Evolutionary conservation across 768 basidiomycete species (phyloP), one percentile per base, ranked within the genome.

Genomic region (Gelatoporia subvermispora): DNA sequence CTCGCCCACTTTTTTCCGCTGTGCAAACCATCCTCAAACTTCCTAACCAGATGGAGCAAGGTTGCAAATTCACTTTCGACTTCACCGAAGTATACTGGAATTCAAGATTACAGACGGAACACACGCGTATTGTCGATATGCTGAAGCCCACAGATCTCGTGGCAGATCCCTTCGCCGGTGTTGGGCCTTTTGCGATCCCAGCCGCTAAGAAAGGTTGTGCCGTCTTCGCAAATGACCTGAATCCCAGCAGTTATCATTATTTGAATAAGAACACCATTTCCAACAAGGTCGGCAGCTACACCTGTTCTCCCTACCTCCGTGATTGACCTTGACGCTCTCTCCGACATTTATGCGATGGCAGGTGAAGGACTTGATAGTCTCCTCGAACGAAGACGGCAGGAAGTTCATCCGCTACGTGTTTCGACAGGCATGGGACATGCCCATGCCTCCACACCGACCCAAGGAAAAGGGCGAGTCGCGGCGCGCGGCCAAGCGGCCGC

Each of bases 81-180:
- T 99, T 98, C 62, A 84, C 87, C 5, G 75, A 84, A 61, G 96
- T 98, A 11, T 99, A 99, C 67, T 99, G 94, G 94, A 99, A 99
- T 70, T 95, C 94, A 15, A 84, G 96, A 34, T 71, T 99, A 31
- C 88, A 92, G 49, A 82, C 84, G 3, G 96, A 99, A 62, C 96
- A 99, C 61, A 81, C 83, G 22, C 84, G 94, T 2, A 73, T 99
- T 15, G 88, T 98, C 36, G 64, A 76, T 16, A 55, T 74, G 31
- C 94, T 97, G 68, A 63, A 75, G 22, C 79, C 83, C 0, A 75
- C 82, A 21, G 90, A 92, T 45, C 79, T 98, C 17, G 67, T 98
- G 20, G 93, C 83, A 3, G 96, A 99, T 63, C 93, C 90, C 24
- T 94, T 98, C 64, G 96, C 96, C 0, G 96, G 96, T 13, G 94